phyloP scores from a whole-genome alignment of 192 early-diverging fungal genomes.

The Coemansia sp. region DNA sequence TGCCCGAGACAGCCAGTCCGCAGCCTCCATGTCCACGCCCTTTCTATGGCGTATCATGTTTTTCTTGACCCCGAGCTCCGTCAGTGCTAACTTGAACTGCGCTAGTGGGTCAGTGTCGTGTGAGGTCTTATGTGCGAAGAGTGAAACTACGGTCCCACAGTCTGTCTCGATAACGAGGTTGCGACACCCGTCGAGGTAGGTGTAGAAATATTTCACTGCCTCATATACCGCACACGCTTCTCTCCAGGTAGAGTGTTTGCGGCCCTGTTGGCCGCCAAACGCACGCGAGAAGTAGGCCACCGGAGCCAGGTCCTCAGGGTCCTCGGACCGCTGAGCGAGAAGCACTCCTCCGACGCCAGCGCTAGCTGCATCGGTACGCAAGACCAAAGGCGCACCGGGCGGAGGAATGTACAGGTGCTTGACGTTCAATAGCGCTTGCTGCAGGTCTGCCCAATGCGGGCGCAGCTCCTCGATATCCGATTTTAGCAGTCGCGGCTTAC shows the following conservation, averaged over 20 bases:
- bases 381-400: slow-evolving; percentile 13
- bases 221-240: slow-evolving; percentile 17
- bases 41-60: slow-evolving; percentile 10
- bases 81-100: slow-evolving; percentile 1
- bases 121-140: slow-evolving; percentile 4
- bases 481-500: neutral
- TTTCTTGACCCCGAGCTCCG: slow-evolving; percentile 7
- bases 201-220: slow-evolving; percentile 25
- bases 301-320: slow-evolving; percentile 7
- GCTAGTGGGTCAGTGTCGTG: slow-evolving; percentile 9
- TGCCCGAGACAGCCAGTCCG: slow-evolving; percentile 14
- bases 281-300: slow-evolving; percentile 22
- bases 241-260: slow-evolving; percentile 12
- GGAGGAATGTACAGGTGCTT: slow-evolving; percentile 14
- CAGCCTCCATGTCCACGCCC: slow-evolving; percentile 6
- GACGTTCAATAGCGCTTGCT: slow-evolving; percentile 8
- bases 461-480: neutral
- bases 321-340: slow-evolving; percentile 10
- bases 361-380: slow-evolving; percentile 19
- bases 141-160: slow-evolving; percentile 6
- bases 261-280: slow-evolving; percentile 16
- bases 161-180: slow-evolving; percentile 28
- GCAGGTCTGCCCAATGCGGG: slow-evolving; percentile 8
- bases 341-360: slow-evolving; percentile 23
- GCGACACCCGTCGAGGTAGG: slow-evolving; percentile 20